Conservation (phyloP, 78 protist species). For the Pelomyxa schiedti region DNA sequence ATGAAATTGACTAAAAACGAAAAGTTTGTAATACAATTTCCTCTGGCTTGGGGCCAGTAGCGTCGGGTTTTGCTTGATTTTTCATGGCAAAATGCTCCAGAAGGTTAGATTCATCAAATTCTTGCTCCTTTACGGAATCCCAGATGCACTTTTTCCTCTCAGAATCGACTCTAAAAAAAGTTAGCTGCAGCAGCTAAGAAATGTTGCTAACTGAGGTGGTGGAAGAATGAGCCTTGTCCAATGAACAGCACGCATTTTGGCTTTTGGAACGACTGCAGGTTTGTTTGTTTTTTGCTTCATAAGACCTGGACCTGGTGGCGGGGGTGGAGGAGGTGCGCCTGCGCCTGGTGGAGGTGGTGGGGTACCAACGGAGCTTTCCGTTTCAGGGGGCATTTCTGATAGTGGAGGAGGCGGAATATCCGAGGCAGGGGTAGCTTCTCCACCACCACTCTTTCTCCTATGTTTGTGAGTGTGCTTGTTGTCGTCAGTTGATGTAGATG, state of each 20-base stretch:
- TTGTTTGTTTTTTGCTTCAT: constrained; percentile 15
- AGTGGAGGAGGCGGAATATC: too few relatives aligned
- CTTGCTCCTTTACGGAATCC: constrained; percentile 14
- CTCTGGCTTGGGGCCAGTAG: too few relatives aligned
- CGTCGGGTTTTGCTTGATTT: too few relatives aligned
- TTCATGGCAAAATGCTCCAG: constrained; percentile 32
- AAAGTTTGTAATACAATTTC: too few relatives aligned
- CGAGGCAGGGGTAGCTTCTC: too few relatives aligned
- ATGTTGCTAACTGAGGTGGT: not conserved
- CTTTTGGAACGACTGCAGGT: constrained; percentile 16
- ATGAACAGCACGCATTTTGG: constrained; percentile 44
- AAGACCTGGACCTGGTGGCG: not conserved
- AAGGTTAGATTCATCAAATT: constrained; percentile 33
- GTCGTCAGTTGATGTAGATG: not conserved
- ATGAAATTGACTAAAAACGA: too few relatives aligned
- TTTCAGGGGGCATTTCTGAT: not conserved
- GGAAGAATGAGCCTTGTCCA: constrained; percentile 25
- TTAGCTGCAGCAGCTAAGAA: not conserved
- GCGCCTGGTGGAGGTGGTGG: not conserved
- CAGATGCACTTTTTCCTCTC: constrained; percentile 16
- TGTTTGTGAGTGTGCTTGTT: not conserved
- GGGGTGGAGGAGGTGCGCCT: not conserved
- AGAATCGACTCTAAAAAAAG: not conserved
- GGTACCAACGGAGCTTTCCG: not conserved
- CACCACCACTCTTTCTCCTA: too few relatives aligned